Evolutionary conservation across 768 basidiomycete species (phyloP).

Genomic region (Imleria badia): DNA sequence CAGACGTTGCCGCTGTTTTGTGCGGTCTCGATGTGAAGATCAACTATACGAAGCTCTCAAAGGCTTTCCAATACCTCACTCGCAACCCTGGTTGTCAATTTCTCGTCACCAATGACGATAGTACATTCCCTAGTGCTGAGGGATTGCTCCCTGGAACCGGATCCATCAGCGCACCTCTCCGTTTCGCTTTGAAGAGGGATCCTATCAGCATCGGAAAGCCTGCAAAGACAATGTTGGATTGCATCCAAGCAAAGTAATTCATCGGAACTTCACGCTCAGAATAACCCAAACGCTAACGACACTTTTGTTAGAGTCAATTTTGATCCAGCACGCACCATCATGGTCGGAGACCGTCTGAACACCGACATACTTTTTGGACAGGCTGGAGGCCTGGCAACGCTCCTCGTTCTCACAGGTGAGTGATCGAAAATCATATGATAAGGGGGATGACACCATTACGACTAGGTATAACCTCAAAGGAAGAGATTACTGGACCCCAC

Average conservation of each 20-base stretch:
- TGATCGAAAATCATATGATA: neutral
- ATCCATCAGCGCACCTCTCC: constrained; percentile 77
- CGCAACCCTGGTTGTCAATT: constrained; percentile 80
- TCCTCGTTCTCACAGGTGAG: constrained; percentile 90
- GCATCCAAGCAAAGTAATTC: constrained; percentile 74
- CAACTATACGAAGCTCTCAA: constrained; percentile 93
- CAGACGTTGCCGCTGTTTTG: constrained; percentile 86
- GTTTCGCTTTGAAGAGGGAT: constrained; percentile 64
- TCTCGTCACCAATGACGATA: constrained; percentile 90
- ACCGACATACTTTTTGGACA: constrained; percentile 96
- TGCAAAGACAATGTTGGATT: constrained; percentile 88
- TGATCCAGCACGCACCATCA: constrained; percentile 84
- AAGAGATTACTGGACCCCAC: constrained; percentile 69
- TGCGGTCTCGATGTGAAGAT: constrained; percentile 85
- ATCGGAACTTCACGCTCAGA: neutral
- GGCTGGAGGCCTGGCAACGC: constrained; percentile 78
- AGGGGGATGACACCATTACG: neutral
- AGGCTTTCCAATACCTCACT: constrained; percentile 87
- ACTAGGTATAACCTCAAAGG: constrained; percentile 73
- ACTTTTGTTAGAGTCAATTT: constrained; percentile 66
- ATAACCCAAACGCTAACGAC: constrained; percentile 7
- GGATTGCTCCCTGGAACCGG: constrained; percentile 85
- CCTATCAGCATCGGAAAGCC: constrained; percentile 90
- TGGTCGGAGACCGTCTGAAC: constrained; percentile 94
- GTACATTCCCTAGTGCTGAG: constrained; percentile 79